Conservation (phyloP, 1,139 yeast species). For the Saccharomyces pastorianus region DNA sequence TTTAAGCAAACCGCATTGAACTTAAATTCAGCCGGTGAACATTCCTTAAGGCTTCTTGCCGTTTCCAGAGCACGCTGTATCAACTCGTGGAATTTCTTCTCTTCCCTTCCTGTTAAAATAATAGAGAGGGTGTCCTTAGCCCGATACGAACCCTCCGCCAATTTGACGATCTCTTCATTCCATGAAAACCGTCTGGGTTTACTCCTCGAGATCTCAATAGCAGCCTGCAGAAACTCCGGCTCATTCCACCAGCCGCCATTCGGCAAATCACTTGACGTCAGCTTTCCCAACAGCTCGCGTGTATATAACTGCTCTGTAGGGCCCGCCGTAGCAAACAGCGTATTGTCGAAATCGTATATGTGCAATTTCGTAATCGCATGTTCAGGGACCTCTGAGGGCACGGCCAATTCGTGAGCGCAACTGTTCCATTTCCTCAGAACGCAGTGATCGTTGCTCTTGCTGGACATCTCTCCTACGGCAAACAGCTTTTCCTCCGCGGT, state of each 20-base stretch:
- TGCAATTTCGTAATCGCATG: constrained; percentile 30
- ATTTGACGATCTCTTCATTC: constrained; percentile 36
- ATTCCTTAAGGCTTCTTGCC: neutral
- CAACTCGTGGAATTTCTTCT: constrained; percentile 25
- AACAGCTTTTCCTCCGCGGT: neutral
- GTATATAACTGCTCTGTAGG: constrained; percentile 37
- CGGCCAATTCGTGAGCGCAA: constrained; percentile 13
- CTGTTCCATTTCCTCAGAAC: constrained; percentile 24
- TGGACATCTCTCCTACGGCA: neutral
- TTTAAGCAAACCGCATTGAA: constrained; percentile 38
- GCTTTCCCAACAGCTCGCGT: constrained; percentile 22
- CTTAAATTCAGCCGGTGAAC: constrained; percentile 13
- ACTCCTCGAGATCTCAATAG: neutral
- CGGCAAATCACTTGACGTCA: constrained; percentile 16
- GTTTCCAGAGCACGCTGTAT: constrained; percentile 11
- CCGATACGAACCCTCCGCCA: constrained; percentile 30
- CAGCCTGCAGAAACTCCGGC: constrained; percentile 27
- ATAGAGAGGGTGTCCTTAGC: constrained; percentile 34
- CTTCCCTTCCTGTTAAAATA: constrained; percentile 38
- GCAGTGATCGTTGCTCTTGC: constrained; percentile 5
- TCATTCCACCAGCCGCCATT: constrained; percentile 44
- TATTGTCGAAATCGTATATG: constrained; percentile 43
- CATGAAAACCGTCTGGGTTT: constrained; percentile 22
- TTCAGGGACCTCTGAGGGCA: constrained; percentile 9
- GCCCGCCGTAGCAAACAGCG: constrained; percentile 38